Percentiles rank a stretch among this genome's conserved stretches.
These are phyloP conservation scores for Thelonectria olida DNA, from an alignment of 2,329 filamentous ascomycete genomes.

Conservation along the genomic window DNA sequence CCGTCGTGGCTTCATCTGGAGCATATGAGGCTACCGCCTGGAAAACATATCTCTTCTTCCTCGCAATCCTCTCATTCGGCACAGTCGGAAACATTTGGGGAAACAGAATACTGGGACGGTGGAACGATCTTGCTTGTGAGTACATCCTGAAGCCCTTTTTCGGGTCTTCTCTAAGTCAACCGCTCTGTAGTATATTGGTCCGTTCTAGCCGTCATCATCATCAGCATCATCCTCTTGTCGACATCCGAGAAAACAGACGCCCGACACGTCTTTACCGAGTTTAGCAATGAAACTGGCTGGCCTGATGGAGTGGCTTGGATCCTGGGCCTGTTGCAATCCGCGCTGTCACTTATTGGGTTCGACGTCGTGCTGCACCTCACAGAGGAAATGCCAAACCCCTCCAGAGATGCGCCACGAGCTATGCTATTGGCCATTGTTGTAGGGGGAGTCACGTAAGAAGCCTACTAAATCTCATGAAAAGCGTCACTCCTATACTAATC, in stretches of 20 bases:
- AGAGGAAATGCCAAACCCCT: constrained; percentile 56
- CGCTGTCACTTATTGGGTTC: constrained; percentile 50
- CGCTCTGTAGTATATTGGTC: constrained; percentile 50
- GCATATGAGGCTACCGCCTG: constrained; percentile 48
- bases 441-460: constrained; percentile 52
- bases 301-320: constrained; percentile 58
- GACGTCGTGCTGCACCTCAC: constrained; percentile 57
- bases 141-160: not conserved
- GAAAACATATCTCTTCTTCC: constrained; percentile 55
- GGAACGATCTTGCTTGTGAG: constrained; percentile 53
- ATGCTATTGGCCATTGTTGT: constrained; percentile 55
- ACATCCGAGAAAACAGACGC: constrained; percentile 52
- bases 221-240: constrained; percentile 52
- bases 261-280: constrained; percentile 54
- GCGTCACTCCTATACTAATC: not conserved
- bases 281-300: constrained; percentile 57
- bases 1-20: constrained; percentile 50
- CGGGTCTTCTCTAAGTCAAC: not conserved
- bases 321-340: constrained; percentile 54
- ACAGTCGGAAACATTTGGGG: constrained; percentile 51
- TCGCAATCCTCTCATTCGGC: constrained; percentile 34
- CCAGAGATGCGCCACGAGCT: constrained; percentile 51
- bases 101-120: constrained; percentile 50
- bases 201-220: constrained; percentile 51
- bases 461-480: not conserved